Conservation (phyloP, 176 grass and related monocot species). For the Cenchrus fungigraminus region DNA sequence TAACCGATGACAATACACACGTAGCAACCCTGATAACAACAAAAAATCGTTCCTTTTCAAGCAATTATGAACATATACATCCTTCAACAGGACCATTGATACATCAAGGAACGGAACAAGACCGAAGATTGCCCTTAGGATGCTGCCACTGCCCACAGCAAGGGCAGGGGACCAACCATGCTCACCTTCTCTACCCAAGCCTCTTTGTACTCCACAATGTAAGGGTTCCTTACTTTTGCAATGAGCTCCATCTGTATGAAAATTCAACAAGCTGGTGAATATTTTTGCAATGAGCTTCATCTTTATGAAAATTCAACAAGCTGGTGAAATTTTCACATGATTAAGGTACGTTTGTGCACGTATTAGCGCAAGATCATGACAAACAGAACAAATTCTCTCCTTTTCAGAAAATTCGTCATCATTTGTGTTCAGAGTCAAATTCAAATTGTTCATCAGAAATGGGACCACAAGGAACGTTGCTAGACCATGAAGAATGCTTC, state of each 20-base stretch:
- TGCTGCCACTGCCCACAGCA: constrained; percentile 42
- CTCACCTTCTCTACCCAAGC: constrained; percentile 96
- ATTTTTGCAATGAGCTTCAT: constrained; percentile 83
- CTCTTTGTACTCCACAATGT: constrained; percentile 97
- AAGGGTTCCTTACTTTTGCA: constrained; percentile 84
- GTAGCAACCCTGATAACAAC: constrained; percentile 77
- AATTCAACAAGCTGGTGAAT: not conserved
- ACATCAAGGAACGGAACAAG: constrained; percentile 20
- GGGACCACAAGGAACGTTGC: not conserved
- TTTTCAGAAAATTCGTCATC: too few species aligned
- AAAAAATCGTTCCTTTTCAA: constrained; percentile 35
- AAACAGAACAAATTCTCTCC: not conserved
- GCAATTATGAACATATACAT: constrained; percentile 32
- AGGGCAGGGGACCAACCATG: constrained; percentile 1
- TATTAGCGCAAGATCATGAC: not conserved
- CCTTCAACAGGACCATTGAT: constrained; percentile 25
- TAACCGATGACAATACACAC: constrained; percentile 95
- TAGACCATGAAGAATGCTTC: not conserved
- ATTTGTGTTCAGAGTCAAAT: not conserved
- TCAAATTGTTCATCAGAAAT: not conserved
- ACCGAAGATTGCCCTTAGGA: constrained; percentile 15
- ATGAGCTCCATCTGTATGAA: constrained; percentile 89
- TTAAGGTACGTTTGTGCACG: not conserved
- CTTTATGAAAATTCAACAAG: constrained; percentile 43
- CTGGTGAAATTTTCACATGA: not conserved